These are phyloP conservation scores for Candida saitoana DNA, from an alignment of 805 yeast genomes.

Conservation along the genomic window DNA sequence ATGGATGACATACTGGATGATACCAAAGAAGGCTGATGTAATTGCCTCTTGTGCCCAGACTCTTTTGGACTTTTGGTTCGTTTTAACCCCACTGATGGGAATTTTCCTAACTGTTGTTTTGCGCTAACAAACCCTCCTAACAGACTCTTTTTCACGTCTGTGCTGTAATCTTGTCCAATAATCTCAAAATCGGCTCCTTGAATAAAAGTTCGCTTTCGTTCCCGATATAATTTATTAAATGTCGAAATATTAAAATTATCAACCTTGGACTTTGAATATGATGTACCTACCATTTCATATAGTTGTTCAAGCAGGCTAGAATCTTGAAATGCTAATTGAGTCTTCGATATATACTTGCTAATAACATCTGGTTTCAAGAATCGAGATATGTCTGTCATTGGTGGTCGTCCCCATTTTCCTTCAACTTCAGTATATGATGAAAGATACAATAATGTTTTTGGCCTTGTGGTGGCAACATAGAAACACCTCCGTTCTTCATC, in stretches of 20 bases:
- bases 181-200: slow-evolving; percentile 9
- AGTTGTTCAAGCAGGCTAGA: slow-evolving; percentile 14
- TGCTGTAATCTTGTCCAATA: slow-evolving; percentile 3
- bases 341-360: slow-evolving; percentile 6
- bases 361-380: slow-evolving; percentile 18
- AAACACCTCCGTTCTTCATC: slow-evolving; percentile 82
- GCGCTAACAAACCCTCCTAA: slow-evolving; percentile 8
- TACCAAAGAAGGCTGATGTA: not conserved
- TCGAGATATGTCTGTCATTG: slow-evolving; percentile 22
- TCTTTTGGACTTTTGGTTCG: not conserved
- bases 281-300: slow-evolving; percentile 13
- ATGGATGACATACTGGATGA: not conserved
- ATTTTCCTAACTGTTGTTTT: slow-evolving; percentile 1
- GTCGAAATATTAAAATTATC: slow-evolving; percentile 8
- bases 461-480: slow-evolving; percentile 87
- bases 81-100: not conserved
- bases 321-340: slow-evolving; percentile 17
- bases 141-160: not conserved
- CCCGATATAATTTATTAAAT: slow-evolving; percentile 13
- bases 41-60: not conserved
- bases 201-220: slow-evolving; percentile 10
- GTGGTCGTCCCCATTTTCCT: slow-evolving; percentile 19
- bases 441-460: slow-evolving; percentile 54
- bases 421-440: slow-evolving; percentile 23
- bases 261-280: slow-evolving; percentile 3